A percentile compares a stretch with the other conserved stretches of the same genome.
Conservation (phyloP, 2,329 filamentous ascomycete genomes). For the Apiospora kogelbergensis region DNA sequence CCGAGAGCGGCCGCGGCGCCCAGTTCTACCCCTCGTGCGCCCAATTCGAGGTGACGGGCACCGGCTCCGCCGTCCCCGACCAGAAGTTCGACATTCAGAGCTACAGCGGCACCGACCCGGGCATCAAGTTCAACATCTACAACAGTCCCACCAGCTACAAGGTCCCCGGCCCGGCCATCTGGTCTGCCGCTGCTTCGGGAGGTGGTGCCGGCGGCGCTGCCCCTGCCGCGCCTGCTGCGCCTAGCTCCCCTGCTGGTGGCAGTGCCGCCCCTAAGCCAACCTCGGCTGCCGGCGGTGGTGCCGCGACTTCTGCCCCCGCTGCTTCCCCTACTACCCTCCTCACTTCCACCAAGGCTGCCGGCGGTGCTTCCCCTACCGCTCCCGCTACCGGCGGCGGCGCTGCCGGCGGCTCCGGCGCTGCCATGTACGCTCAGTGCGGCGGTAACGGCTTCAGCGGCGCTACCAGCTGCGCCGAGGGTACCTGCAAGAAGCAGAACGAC, state of each 20-base stretch:
- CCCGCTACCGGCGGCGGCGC: neutral
- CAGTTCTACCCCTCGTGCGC: conserved; percentile 59
- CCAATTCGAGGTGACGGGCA: conserved; percentile 59
- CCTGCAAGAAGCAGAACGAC: conserved; percentile 18
- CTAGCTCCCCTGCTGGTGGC: neutral
- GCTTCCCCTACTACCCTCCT: neutral
- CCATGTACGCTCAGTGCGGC: conserved; percentile 12
- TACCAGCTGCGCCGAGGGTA: conserved; percentile 22
- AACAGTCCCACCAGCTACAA: conserved; percentile 11
- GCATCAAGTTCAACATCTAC: conserved; percentile 63
- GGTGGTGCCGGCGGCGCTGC: neutral
- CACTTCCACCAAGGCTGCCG: neutral
- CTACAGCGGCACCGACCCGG: conserved; percentile 57
- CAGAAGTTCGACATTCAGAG: conserved; percentile 49
- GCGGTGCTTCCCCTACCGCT: conserved; percentile 1
- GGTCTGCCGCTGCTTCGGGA: conserved; percentile 10
- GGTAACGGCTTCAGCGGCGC: conserved; percentile 17
- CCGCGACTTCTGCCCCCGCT: neutral
- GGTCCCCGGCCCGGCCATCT: conserved; percentile 14
- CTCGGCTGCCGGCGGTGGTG: neutral
- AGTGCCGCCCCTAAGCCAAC: neutral
- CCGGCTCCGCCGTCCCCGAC: conserved; percentile 46
- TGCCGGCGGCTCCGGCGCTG: neutral
- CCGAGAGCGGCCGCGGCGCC: conserved; percentile 40
- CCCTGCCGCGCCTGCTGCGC: neutral